Conservation (phyloP, 2,329 filamentous ascomycete genomes). For the Colletotrichum navitas region DNA sequence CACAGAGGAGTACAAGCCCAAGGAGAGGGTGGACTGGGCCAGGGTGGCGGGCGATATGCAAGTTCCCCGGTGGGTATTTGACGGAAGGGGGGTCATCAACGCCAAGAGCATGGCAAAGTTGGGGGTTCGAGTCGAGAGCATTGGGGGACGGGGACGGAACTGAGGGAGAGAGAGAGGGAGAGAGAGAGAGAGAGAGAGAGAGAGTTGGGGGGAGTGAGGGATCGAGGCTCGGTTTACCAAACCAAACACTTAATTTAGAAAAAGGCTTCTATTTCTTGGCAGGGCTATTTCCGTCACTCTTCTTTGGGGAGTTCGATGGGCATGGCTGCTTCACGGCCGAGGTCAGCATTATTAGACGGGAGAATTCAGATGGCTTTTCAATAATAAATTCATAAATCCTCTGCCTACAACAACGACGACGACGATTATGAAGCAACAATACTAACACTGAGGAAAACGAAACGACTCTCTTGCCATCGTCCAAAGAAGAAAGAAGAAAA, state of each 20-base stretch:
- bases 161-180: neutral
- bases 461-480: neutral
- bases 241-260: neutral
- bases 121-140: slow-evolving; percentile 65
- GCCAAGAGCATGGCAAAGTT: slow-evolving; percentile 61
- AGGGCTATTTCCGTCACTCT: neutral
- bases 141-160: slow-evolving; percentile 57
- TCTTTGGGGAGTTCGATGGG: neutral
- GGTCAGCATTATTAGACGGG: neutral
- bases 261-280: neutral
- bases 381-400: neutral
- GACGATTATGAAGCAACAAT: neutral
- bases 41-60: slow-evolving; percentile 63
- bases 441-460: neutral
- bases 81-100: slow-evolving; percentile 68
- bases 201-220: neutral
- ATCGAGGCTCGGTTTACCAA: neutral
- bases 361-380: neutral
- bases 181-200: no score
- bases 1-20: slow-evolving; percentile 59
- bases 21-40: slow-evolving; percentile 65
- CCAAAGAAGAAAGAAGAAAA: neutral
- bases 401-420: neutral
- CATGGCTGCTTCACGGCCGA: neutral
- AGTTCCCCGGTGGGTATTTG: slow-evolving; percentile 68